Evolutionary conservation across 371 early-diverging fungal species (phyloP), one percentile per base, ranked within the genome.

Genomic region (Saksenaea vasiformis): DNA sequence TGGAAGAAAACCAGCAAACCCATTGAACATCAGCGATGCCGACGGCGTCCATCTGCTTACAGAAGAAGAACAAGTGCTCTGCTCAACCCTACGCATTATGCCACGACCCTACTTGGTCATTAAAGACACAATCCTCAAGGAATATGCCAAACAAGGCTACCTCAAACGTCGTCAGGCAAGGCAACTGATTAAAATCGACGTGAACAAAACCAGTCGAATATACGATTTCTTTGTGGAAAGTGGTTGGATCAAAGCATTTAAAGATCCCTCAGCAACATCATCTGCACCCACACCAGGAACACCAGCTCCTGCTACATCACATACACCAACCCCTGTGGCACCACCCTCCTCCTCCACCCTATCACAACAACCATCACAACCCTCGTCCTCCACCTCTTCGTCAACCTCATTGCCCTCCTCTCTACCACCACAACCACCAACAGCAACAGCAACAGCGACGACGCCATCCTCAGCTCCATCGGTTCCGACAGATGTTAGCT

Each of bases 151-250:
- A 1, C 79, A 76, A 28, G 97, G 97, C 0, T 73, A 65, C 3
- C 76, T 97, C 65, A 84, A 85, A 65, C 82, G 92, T 41, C 79
- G 91, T 53, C 87, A 91, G 64, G 93, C 93, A 2, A 76, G 93
- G 22, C 84, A 87, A 47, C 70, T 96, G 56, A 85, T 95, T 72
- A 92, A 90, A 77, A 93, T 97, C 61, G 96, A 96, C 67, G 91
- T 89, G 5, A 91, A 90, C 80, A 96, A 94, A 74, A 90, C 93
- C 0, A 85, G 85, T 64, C 71, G 85, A 62, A 85, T 97, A 8
- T 96, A 91, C 65, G 95, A 97, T 66, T 96, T 95, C 67, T 96
- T 96, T 71, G 84, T 94, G 9, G 86, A 88, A 65, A 90, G 84
- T 67, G 96, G 97, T 0, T 97, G 96, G 98, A 89, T 97, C 56